Evolutionary conservation across 176 grass and related monocot genomes (phyloP).

Genomic region (Ampelocalamus luodianensis): DNA sequence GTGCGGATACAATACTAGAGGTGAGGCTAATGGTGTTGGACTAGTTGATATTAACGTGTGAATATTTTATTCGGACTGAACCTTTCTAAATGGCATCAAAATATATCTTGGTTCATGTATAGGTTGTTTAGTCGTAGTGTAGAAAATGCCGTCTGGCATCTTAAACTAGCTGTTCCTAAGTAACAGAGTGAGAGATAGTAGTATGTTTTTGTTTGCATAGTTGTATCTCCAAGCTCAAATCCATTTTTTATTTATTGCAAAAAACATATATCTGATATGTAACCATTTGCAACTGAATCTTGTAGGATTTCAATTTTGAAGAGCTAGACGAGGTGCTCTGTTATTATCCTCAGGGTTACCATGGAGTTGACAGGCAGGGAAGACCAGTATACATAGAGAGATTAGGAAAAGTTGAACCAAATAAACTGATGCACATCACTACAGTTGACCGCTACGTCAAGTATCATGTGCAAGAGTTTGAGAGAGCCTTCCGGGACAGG

Average conservation of each 20-base stretch:
- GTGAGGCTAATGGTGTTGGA: conserved; percentile 39
- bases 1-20: conserved; percentile 73
- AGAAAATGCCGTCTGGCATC: neutral
- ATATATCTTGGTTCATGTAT: neutral
- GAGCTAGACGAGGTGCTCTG: conserved; percentile 76
- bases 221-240: conserved; percentile 7
- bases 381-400: conserved; percentile 86
- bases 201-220: neutral
- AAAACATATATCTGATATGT: neutral
- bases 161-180: neutral
- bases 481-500: conserved; percentile 70
- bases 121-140: conserved; percentile 8
- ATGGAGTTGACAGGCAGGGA: conserved; percentile 86
- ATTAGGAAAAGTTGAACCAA: conserved; percentile 80
- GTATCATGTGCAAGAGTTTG: conserved; percentile 92
- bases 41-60: neutral
- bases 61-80: neutral
- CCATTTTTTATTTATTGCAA: neutral
- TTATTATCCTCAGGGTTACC: conserved; percentile 86
- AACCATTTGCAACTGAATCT: conserved; percentile 14
- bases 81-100: conserved; percentile 5
- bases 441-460: conserved; percentile 87
- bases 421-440: conserved; percentile 76
- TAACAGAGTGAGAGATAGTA: conserved; percentile 2
- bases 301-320: conserved; percentile 80